Base-by-base conservation (phyloP, 306 rosid genomes). In the Lagenaria siceraria region DNA sequence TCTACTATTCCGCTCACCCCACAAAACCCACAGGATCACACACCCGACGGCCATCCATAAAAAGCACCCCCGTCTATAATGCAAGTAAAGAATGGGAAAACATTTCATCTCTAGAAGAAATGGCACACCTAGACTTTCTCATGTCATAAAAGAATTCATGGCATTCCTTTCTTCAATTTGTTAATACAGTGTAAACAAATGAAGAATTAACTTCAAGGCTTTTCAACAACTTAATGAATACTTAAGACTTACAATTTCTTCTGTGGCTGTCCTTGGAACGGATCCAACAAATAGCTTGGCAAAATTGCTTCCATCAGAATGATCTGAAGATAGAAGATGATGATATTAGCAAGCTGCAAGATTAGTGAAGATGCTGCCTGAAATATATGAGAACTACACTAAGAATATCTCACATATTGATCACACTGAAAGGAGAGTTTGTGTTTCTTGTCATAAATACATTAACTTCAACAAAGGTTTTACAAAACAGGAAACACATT, bases 281-380 rank as follows among this genome's bases (percentile, higher is more conserved):
- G 97, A 92, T 77, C 97, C 97, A 68, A 90, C 91, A 80, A 95
- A 92, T 65, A 95, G 97, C 76, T 95, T 95, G 14, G 99, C 97
- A 81, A 88, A 92, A 79, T 75, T 83, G 68, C 93, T 87, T 56
- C 88, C 88, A 46, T 88, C 93, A 10, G 80, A 78, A 40, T 77
- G 84, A 77, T 92, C 98, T 90, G 84, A 77, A 85, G 86, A 78
- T 51, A 58, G 54, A 24, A 78, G 38, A 76, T 1, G 2, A 7
- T 40, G 59, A 38, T 79, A 43, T 76, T 58, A 73, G 56, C 61
- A 19, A 70, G 33, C 72, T 80, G 36, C 36, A 73, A 42, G 38
- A 21, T 12, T 19, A 48, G 25, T 10, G 4, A n/a, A 31, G 25
- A 51, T 74, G 38, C 38, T 38, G 38, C 21, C 33, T 36, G 14